phyloP scores from a whole-genome alignment of 2,329 filamentous ascomycete species.

The Monilinia aucupariae region DNA sequence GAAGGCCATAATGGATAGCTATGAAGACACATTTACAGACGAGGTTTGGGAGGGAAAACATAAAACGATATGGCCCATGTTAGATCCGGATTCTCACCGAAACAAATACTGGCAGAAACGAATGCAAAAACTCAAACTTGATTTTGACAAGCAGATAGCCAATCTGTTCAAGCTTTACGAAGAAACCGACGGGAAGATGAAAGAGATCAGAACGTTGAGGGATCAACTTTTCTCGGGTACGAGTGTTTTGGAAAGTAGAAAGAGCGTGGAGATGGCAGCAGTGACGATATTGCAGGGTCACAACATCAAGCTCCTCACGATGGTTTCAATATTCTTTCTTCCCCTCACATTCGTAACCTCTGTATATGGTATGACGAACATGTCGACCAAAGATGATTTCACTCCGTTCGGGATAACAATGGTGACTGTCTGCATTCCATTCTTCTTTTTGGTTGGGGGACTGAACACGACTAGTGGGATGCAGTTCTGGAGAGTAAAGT shows the following conservation, averaged over 20 bases:
- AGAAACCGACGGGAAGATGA: constrained; percentile 45
- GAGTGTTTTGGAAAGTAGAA: constrained; percentile 54
- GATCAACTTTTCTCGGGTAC: constrained; percentile 60
- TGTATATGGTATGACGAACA: constrained; percentile 50
- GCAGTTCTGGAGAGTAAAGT: constrained; percentile 29
- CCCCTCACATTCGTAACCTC: constrained; percentile 58
- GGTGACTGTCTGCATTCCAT: constrained; percentile 42
- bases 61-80: constrained; percentile 51
- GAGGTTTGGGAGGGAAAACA: constrained; percentile 54
- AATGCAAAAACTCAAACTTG: constrained; percentile 42
- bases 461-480: constrained; percentile 39
- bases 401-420: constrained; percentile 41
- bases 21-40: constrained; percentile 52
- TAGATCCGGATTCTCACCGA: constrained; percentile 42
- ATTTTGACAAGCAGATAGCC: constrained; percentile 42
- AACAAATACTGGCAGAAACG: constrained; percentile 44
- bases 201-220: constrained; percentile 51
- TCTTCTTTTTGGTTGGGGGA: constrained; percentile 44
- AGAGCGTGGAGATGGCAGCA: constrained; percentile 51
- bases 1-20: constrained; percentile 52
- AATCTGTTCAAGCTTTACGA: constrained; percentile 33
- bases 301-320: constrained; percentile 55
- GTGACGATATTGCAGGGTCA: constrained; percentile 53
- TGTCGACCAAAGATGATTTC: constrained; percentile 40
- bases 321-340: constrained; percentile 50